Base-by-base conservation (phyloP, 2,329 filamentous ascomycete genomes). In the Hymenoscyphus albidus region DNA sequence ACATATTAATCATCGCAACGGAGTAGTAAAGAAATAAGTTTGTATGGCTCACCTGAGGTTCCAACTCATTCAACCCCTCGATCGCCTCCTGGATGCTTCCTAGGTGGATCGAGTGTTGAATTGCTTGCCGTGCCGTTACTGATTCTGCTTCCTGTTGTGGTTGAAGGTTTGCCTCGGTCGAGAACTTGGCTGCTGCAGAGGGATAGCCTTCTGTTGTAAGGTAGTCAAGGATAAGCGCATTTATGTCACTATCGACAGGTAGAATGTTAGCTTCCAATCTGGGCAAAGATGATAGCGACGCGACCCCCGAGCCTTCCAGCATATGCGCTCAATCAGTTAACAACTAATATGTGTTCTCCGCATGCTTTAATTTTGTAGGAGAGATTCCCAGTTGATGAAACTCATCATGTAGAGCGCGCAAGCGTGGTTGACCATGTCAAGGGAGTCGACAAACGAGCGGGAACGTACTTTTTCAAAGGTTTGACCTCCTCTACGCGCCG, bases 311-410 rank as follows among this genome's bases (percentile, higher is more conserved):
- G 18, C 16, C 22, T 18, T 40, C 27, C 18, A 31, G 16, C 38
- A 39, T 68, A 42, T 70, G 72, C 71, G 74, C 70, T 75, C 68
- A 67, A 78, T 90, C 87, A 89, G 87, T 88, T 84, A 84, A 80
- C 87, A 87, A 90, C 89, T 87, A 91, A 88, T 91, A 88, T 83
- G 80, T 83, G 78, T 88, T 92, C 88, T 99, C 95, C 89, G 91
- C 95, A 99, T 85, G 79, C 72, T 70, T 77, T 80, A 82, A 54
- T 54, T 79, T 86, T 85, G 91, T 98, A 92, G 90, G 95, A 99
- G 96, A 99, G 95, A 99, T 99, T 99, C 95, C 95, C 95, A 99
- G 97, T 91, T 88, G 74, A 88, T 84, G 80, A 80, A 84, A 82
- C 91, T 96, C 93, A 96, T 96, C 83, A 87, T 82, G 73, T 80